phyloP scores from a whole-genome alignment of 2,329 filamentous ascomycete genomes.

The Hymenoscyphus salicellus region DNA sequence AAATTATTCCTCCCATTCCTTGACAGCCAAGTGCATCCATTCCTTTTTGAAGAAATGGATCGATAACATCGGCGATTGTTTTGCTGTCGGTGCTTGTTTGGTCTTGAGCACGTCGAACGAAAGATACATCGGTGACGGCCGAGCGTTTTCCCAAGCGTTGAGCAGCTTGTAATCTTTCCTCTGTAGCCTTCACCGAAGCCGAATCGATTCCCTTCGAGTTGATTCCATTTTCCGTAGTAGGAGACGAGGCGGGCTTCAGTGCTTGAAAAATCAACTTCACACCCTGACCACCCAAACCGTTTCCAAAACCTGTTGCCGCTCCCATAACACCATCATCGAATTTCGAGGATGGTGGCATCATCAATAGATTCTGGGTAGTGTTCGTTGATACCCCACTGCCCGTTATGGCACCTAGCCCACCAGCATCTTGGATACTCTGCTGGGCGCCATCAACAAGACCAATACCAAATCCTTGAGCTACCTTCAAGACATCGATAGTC shows the following conservation, averaged over 20 bases:
- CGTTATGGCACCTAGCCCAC: conserved; percentile 12
- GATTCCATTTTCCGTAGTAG: too few species aligned
- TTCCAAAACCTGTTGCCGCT: conserved; percentile 32
- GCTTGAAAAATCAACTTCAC: background rate
- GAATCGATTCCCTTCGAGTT: too few species aligned
- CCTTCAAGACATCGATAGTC: conserved; percentile 30
- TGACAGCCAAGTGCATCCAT: conserved; percentile 10
- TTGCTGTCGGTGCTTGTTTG: background rate
- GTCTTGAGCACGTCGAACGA: background rate
- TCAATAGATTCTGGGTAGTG: conserved; percentile 30
- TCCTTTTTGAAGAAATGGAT: conserved; percentile 15
- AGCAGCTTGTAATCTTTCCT: too few species aligned
- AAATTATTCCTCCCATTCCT: conserved; percentile 10
- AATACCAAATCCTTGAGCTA: conserved; percentile 38
- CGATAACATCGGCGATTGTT: conserved; percentile 4
- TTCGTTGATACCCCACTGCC: background rate
- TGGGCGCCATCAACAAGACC: conserved; percentile 39
- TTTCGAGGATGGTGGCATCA: conserved; percentile 19
- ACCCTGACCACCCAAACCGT: background rate
- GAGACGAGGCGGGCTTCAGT: too few species aligned
- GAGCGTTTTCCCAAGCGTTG: too few species aligned
- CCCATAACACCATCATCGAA: conserved; percentile 40
- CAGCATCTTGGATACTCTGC: conserved; percentile 33
- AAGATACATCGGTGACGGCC: background rate
- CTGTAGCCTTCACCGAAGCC: too few species aligned